Conservation (phyloP, 257 asterid species). For the Penstemon newberryi region DNA sequence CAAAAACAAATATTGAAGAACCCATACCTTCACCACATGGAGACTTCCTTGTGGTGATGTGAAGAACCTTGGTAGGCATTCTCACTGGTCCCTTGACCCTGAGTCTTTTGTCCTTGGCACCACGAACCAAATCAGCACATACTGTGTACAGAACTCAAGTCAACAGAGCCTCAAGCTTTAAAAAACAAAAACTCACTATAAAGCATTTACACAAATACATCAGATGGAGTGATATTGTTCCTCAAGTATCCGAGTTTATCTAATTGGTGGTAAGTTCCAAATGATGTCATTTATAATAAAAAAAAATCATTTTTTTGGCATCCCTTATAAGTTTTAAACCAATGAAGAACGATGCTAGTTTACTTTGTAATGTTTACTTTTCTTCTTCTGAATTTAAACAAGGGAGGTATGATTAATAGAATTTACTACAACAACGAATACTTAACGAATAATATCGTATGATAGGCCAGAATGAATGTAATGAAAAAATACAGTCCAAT, state of each 20-base stretch:
- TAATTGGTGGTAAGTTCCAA: neutral
- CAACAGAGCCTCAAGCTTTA: neutral
- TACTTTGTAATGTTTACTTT: no score
- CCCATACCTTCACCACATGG: constrained; percentile 69
- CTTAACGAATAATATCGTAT: no score
- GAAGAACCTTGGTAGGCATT: constrained; percentile 69
- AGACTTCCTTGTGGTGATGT: constrained; percentile 69
- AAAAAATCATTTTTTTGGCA: neutral
- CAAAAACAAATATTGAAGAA: neutral
- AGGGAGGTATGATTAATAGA: no score
- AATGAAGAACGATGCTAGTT: no score
- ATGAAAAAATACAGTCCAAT: no score
- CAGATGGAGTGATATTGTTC: neutral
- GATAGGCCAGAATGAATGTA: no score
- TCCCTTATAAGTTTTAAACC: no score
- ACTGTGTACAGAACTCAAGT: constrained; percentile 33
- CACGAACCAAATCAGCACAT: constrained; percentile 62
- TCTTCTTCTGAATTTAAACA: no score
- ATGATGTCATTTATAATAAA: no score
- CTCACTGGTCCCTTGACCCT: constrained; percentile 75
- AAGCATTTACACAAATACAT: neutral
- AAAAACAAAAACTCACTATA: neutral
- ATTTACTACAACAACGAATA: no score
- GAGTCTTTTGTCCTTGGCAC: constrained; percentile 67
- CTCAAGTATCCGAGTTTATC: neutral